Base-by-base conservation (phyloP, 306 rosid genomes). In the Mucuna pruriens region DNA sequence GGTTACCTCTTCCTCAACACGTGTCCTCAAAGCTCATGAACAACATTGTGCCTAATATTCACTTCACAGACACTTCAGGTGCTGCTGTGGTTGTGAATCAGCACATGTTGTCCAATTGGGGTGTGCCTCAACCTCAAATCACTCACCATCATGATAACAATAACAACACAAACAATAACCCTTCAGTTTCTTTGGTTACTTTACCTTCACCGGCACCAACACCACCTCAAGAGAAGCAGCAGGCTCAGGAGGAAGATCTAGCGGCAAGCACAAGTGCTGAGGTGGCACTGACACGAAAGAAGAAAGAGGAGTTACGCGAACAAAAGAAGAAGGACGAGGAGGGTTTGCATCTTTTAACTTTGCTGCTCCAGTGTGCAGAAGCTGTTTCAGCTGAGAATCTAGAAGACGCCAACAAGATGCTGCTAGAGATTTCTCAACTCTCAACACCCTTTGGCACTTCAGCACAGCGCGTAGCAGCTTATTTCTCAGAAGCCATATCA, bases 401-500 rank as follows among this genome's bases (percentile, higher is more conserved):
- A 33, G 98, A 93, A 61, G 97, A 93, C 63, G 99, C 98, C 0
- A 95, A 90, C 82, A 89, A 86, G 75, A 95, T 90, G 87, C 54
- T 95, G 3, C 88, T 92, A 0, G 98, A 95, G 67, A 95, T 95
- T 38, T 92, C 99, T 0, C 97, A 95, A 66, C 88, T 95, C 0
- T 92, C 98, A 0, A 95, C 98, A 0, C 98, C 99, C 0, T 95
- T 85, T n/a, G 99, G 99, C 0, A 95, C 98, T 9, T 90, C 99
- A 6, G 98, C 99, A 7, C 99, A 95, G 58, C 84, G 99, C 9
- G 99, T 95, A 16, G 99, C 99, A 2, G 98, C 99, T 0, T 95
- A 95, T 58, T 95, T 95, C 92, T 95, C 99, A 0, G 96, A 95
- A 75, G 99, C 99, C 2, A 95, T 95, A 85, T 95, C 99, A 3